These are phyloP conservation scores for Phaeoacremonium minimum DNA, from an alignment of 2,329 filamentous ascomycete species.

Conservation along the genomic window DNA sequence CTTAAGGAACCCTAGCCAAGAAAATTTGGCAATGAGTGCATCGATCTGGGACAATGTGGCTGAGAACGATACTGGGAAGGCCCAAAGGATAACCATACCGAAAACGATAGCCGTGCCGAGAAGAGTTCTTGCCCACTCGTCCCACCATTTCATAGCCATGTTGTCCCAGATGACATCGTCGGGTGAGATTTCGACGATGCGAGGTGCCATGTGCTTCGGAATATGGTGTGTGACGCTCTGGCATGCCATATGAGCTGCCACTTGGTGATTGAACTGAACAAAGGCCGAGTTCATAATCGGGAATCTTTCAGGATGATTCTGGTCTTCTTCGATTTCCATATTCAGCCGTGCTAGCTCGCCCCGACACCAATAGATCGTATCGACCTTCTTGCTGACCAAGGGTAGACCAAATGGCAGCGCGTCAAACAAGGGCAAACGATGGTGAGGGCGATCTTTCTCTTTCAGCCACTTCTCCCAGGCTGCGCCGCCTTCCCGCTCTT, in stretches of 20 bases:
- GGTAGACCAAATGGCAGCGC: constrained; percentile 59
- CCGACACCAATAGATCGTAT: constrained; percentile 90
- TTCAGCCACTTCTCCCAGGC: constrained; percentile 81
- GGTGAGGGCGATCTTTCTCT: constrained; percentile 78
- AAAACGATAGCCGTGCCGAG: constrained; percentile 62
- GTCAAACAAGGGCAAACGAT: constrained; percentile 62
- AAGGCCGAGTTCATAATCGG: constrained; percentile 95
- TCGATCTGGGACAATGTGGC: constrained; percentile 76
- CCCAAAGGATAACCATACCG: constrained; percentile 83
- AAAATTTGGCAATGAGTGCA: constrained; percentile 58
- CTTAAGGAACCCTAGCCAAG: constrained; percentile 68
- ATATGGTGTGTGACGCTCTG: constrained; percentile 88
- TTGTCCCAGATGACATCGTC: constrained; percentile 96
- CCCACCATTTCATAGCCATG: constrained; percentile 94
- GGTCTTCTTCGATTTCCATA: constrained; percentile 85
- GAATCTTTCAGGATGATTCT: constrained; percentile 78
- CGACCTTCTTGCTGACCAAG: constrained; percentile 81
- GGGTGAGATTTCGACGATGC: constrained; percentile 89
- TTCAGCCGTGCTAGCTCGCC: constrained; percentile 84
- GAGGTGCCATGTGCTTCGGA: constrained; percentile 88
- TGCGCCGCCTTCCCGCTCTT: constrained; percentile 59
- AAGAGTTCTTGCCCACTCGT: constrained; percentile 69
- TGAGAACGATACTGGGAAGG: constrained; percentile 84
- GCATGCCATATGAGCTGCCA: constrained; percentile 96
- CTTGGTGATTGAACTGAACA: constrained; percentile 97